Conservation (phyloP, 805 yeast genomes). For the Myxozyma neglecta region DNA sequence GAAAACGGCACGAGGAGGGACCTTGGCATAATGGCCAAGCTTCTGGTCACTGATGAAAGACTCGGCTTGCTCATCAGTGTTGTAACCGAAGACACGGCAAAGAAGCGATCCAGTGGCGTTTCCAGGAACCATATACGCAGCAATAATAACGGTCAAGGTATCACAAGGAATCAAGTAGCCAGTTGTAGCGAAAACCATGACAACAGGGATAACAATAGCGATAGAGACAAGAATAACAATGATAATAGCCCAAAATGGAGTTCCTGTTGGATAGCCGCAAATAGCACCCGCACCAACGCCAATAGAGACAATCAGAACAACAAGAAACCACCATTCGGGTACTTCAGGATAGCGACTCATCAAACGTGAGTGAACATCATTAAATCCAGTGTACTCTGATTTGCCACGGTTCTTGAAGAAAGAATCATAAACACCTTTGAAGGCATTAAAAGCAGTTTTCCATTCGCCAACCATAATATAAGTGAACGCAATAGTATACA, state of each 20-base stretch:
- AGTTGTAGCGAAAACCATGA: conserved; percentile 61
- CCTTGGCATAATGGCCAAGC: conserved; percentile 54
- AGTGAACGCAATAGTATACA: conserved; percentile 5
- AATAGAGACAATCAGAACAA: conserved; percentile 48
- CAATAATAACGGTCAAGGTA: conserved; percentile 46
- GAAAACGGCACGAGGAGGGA: conserved; percentile 54
- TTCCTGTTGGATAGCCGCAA: conserved; percentile 47
- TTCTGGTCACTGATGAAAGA: conserved; percentile 43
- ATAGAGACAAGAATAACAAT: conserved; percentile 53
- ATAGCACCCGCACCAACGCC: conserved; percentile 38
- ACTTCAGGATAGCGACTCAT: conserved; percentile 62
- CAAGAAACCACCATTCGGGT: conserved; percentile 44
- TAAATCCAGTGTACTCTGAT: conserved; percentile 40
- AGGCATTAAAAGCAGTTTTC: neutral
- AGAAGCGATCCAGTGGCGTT: conserved; percentile 51
- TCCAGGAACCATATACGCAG: conserved; percentile 53
- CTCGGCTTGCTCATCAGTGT: conserved; percentile 51
- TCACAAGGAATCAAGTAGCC: conserved; percentile 52
- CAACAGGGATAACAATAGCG: conserved; percentile 59
- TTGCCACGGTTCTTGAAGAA: neutral
- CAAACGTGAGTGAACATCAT: conserved; percentile 49
- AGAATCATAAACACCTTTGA: neutral
- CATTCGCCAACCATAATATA: conserved; percentile 13
- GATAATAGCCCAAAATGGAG: conserved; percentile 64
- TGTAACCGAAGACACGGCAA: conserved; percentile 50